These are phyloP conservation scores for Cadophora sp. DNA, from an alignment of 2,329 filamentous ascomycete genomes.

Conservation along the genomic window DNA sequence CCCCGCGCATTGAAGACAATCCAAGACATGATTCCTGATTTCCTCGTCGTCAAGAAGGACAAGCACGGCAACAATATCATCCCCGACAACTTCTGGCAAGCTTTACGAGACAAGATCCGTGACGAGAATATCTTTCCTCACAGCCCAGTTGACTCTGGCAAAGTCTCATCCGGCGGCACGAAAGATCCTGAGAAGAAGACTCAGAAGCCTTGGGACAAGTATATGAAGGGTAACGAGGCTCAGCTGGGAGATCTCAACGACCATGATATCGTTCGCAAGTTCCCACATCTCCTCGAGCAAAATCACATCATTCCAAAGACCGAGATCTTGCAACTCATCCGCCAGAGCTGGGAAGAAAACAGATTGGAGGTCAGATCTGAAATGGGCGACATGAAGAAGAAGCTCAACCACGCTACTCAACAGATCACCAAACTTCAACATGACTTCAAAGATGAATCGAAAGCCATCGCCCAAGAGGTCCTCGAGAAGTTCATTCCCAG, in stretches of 20 bases:
- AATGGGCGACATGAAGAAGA: constrained; percentile 28
- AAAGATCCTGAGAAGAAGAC: constrained; percentile 27
- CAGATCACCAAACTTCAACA: constrained; percentile 31
- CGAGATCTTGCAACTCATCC: constrained; percentile 88
- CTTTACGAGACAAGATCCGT: constrained; percentile 64
- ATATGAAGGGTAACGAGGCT: constrained; percentile 28
- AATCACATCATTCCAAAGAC: constrained; percentile 34
- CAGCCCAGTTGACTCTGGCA: constrained; percentile 33
- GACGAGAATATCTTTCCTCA: constrained; percentile 31
- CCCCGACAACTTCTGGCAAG: constrained; percentile 69
- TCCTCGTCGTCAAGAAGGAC: constrained; percentile 61
- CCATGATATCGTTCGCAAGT: constrained; percentile 32
- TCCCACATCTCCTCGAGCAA: constrained; percentile 35
- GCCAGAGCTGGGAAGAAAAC: constrained; percentile 70
- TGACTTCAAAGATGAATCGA: constrained; percentile 31
- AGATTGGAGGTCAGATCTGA: constrained; percentile 29
- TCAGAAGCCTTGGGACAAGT: constrained; percentile 30
- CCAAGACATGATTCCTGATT: constrained; percentile 58
- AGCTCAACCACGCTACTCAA: constrained; percentile 29
- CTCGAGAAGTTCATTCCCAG: constrained; percentile 32
- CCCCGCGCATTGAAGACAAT: constrained; percentile 49
- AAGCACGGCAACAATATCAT: constrained; percentile 61
- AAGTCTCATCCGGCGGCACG: constrained; percentile 1
- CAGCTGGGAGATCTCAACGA: constrained; percentile 23
- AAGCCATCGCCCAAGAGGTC: constrained; percentile 28